phyloP scores from a whole-genome alignment of 352 stramenopile species.

The Pythium chondricola region DNA sequence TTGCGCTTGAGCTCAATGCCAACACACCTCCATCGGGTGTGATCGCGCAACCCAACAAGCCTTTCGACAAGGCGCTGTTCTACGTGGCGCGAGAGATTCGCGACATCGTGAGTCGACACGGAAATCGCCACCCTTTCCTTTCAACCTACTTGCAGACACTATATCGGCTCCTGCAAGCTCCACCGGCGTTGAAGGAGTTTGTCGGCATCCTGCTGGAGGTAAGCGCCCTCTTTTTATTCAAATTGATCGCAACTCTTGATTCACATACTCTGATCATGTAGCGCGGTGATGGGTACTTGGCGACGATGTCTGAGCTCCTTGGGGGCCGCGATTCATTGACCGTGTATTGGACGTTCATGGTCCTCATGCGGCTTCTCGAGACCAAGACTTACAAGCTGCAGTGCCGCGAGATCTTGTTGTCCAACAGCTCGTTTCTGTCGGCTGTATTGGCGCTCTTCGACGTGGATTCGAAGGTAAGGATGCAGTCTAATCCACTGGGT shows the following conservation, averaged over 20 bases:
- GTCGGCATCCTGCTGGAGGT: slow-evolving; percentile 72
- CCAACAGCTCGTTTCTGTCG: slow-evolving; percentile 53
- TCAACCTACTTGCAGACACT: slow-evolving; percentile 70
- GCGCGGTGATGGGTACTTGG: slow-evolving; percentile 69
- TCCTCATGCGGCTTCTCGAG: slow-evolving; percentile 57
- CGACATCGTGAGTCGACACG: slow-evolving; percentile 55
- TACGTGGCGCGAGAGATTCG: slow-evolving; percentile 63
- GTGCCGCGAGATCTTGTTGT: slow-evolving; percentile 54
- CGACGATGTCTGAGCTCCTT: slow-evolving; percentile 59
- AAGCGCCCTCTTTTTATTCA: slow-evolving; percentile 5
- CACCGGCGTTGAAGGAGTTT: slow-evolving; percentile 67
- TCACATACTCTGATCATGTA: no score
- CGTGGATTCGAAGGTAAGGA: slow-evolving; percentile 51
- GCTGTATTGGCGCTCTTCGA: slow-evolving; percentile 68
- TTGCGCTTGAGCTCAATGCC: slow-evolving; percentile 71
- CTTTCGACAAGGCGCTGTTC: slow-evolving; percentile 67
- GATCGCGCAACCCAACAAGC: slow-evolving; percentile 66
- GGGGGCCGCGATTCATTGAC: slow-evolving; percentile 40
- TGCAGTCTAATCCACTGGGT: no score
- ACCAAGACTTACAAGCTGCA: slow-evolving; percentile 54
- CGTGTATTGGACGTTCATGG: slow-evolving; percentile 73
- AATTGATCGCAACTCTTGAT: no score
- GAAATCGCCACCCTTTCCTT: slow-evolving; percentile 56
- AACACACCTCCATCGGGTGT: slow-evolving; percentile 73
- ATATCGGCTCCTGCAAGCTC: slow-evolving; percentile 57